Conservation (phyloP, 179 eudicot species). For the Sideroxylon spinosum region DNA sequence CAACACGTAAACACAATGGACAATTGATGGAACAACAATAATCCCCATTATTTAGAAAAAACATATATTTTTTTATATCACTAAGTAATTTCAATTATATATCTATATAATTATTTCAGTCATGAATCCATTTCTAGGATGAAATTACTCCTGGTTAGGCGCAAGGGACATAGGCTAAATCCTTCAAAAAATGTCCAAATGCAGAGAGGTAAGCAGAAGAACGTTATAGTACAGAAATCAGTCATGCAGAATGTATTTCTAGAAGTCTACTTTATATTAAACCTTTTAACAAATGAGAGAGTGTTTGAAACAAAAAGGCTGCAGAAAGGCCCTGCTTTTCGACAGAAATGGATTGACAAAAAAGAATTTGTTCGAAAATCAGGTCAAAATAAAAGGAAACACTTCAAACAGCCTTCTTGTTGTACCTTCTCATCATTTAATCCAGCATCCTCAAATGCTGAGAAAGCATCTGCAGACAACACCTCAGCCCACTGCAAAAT, state of each 20-base stretch:
- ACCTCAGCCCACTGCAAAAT: constrained; percentile 99
- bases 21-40: not conserved
- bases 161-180: not conserved
- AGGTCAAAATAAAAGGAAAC: not conserved
- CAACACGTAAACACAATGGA: not conserved
- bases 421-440: constrained; percentile 73
- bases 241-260: not conserved
- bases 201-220: not conserved
- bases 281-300: not conserved
- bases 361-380: not conserved
- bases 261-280: not conserved
- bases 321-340: not conserved
- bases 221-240: not conserved
- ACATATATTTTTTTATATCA: not conserved
- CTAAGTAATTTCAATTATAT: not conserved
- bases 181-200: not conserved
- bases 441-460: constrained; percentile 98
- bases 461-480: constrained; percentile 97
- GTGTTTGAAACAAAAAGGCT: not conserved
- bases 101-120: not conserved
- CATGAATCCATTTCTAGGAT: not conserved
- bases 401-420: not conserved
- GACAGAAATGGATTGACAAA: not conserved
- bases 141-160: not conserved
- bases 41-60: not conserved